Evolutionary conservation across 78 protist genomes (phyloP), one percentile per base, ranked within the genome.

Genomic region (Dictyostelium intermedium): DNA sequence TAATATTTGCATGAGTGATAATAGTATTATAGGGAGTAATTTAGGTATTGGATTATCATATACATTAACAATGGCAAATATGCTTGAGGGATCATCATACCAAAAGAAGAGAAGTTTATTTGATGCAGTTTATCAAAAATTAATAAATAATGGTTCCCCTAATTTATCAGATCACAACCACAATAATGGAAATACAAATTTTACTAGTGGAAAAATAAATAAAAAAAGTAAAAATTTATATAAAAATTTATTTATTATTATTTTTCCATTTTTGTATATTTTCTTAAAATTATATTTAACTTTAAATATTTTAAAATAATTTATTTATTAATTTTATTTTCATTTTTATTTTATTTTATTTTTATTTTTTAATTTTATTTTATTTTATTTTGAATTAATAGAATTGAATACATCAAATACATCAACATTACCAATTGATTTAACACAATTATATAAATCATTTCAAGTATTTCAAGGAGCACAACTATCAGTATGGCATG

Each of bases 401-500:
- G 79, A 72, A 72, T 34, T 34, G 34, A 34, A 34, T 72, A 13
- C 79, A 72, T 72, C 79, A 32, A 72, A 72, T 34, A 6, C 43
- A 72, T 34, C 45, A 27, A 34, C 41, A 14, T 27, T 9, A 66
- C 79, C 79, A 30, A 6, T 72, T 72, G 79, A 72, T 72, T 72
- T 72, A 72, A 32, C 43, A 30, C 79, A 72, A 18, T 34, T 72
- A 34, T 72, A 77, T 77, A 74, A 30, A 30, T 18, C 82, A n/a
- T 82, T 82, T 63, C 84, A 78, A 45, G 66, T 87, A 27, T 63
- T 76, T 63, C 53, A 47, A 77, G 76, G 84, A 0, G 92, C 92
- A 9, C 93, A 87, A 45, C 14, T 87, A 76, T 87, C 93, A 5
- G 80, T 87, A n/a, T 87, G 93, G 93, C 84, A 79, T 72, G 85